phyloP scores from a whole-genome alignment of 164 flowering plant species.

The Chimonanthus salicifolius region DNA sequence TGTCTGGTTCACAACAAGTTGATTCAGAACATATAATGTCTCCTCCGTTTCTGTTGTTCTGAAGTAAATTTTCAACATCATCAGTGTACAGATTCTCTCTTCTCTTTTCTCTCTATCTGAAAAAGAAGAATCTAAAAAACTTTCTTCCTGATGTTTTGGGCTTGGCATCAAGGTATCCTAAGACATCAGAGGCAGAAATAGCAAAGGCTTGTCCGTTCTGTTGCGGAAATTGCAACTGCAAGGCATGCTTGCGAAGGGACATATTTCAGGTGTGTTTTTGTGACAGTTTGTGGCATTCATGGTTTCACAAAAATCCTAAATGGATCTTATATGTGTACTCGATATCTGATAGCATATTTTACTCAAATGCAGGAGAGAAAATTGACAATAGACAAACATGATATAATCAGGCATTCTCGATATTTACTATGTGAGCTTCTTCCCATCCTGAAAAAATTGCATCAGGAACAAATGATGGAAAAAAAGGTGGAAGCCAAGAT shows the following conservation, averaged over 20 bases:
- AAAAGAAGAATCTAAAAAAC: too few species aligned
- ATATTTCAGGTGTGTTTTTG: slow-evolving; percentile 5
- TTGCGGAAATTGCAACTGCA: slow-evolving; percentile 20
- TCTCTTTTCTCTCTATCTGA: neutral
- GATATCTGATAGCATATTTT: neutral
- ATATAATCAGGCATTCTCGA: slow-evolving; percentile 41
- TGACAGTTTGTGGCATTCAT: neutral
- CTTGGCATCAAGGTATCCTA: slow-evolving; percentile 14
- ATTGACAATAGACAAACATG: slow-evolving; percentile 24
- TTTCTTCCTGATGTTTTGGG: neutral
- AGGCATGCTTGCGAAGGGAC: slow-evolving; percentile 15
- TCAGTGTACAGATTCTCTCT: neutral
- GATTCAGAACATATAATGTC: neutral
- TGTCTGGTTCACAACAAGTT: neutral
- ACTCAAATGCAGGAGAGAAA: slow-evolving; percentile 33
- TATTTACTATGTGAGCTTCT: slow-evolving; percentile 42
- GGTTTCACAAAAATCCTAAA: neutral
- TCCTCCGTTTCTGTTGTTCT: neutral
- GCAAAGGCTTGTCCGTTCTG: slow-evolving; percentile 17
- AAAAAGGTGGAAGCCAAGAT: slow-evolving; percentile 48
- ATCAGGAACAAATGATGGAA: slow-evolving; percentile 54
- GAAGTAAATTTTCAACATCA: neutral
- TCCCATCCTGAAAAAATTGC: slow-evolving; percentile 51
- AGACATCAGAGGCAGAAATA: slow-evolving; percentile 6
- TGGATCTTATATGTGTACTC: neutral